Evolutionary conservation across 352 stramenopile genomes (phyloP), one percentile per base, ranked within the genome.

Genomic region (Phytophthora tentaculata): DNA sequence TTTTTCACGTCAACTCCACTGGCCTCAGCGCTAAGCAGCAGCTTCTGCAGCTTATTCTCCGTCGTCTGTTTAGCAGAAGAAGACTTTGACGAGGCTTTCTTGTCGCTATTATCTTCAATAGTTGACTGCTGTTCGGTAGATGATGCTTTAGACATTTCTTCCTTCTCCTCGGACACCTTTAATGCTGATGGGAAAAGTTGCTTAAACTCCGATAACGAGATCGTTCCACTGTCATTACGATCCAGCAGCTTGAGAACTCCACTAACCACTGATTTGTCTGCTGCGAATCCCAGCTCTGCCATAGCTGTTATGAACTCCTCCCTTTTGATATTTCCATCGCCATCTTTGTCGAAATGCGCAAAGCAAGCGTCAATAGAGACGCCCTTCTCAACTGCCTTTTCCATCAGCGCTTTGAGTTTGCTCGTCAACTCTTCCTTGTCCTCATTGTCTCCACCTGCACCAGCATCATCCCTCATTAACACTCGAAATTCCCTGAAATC

Each of bases 301-400:
- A 96, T 88, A 5, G 70, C 77, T 5, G 64, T 52, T 17, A 79
- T 45, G 22, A 96, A 94, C 59, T 94, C 89, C 12, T 74, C 62
- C 23, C 76, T 70, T 2, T 76, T 87, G 49, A 96, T 84, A 2
- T 67, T 78, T 3, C 85, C 82, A 17, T 86, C 88, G 5, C 74
- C 67, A 64, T 97, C 84, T 54, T 91, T 94, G 68, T 97, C 90
- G 64, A 97, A 97, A 50, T 97, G 89, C 0, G 50, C 43, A 51
- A 95, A 95, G 56, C 84, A 92, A n/a, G 74, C 72, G 1, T 81
- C 67, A 7, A 91, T 59, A 14, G 81, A 74, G 5, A 95, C 53
- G 0, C 83, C 83, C 35, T 90, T 80, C 5, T 77, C 71, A 0
- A 64, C 56, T 8, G 84, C 84, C 14, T 75, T 68, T 14, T 71